phyloP scores from a whole-genome alignment of 1,284 basidiomycete genomes.

The Rhodotorula sp. region DNA sequence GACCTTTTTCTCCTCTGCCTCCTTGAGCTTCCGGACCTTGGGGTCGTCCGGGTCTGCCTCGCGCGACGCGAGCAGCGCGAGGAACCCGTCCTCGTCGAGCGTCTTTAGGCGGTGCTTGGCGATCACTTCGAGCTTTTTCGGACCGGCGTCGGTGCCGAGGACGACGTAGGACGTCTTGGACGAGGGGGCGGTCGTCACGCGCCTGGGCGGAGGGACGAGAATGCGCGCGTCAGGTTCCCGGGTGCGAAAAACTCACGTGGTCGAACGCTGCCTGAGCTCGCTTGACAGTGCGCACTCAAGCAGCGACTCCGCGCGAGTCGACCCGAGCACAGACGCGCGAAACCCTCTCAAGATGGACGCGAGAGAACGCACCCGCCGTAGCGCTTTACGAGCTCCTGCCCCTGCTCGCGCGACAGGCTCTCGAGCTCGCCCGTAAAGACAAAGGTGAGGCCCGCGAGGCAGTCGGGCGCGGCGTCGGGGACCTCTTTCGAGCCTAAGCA shows the following conservation, averaged over 20 bases:
- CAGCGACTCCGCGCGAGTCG: background rate
- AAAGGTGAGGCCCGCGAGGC: slow-evolving; percentile 81
- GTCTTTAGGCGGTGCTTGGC: slow-evolving; percentile 73
- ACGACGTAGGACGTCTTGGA: slow-evolving; percentile 89
- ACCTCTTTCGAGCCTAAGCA: slow-evolving; percentile 74
- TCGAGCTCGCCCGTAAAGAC: slow-evolving; percentile 94
- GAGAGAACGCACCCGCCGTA: slow-evolving; percentile 72
- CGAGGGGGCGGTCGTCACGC: slow-evolving; percentile 83
- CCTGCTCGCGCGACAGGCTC: slow-evolving; percentile 85
- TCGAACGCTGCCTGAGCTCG: no score
- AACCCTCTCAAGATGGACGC: background rate
- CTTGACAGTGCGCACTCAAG: background rate
- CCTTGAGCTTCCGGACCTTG: slow-evolving; percentile 55
- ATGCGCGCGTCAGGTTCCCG: background rate
- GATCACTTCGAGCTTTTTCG: slow-evolving; percentile 80
- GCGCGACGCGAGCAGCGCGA: slow-evolving; percentile 68
- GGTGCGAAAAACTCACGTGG: no score
- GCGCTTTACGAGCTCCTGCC: slow-evolving; percentile 82
- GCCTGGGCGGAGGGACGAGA: slow-evolving; percentile 51
- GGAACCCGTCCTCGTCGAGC: slow-evolving; percentile 83
- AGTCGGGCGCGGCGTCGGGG: slow-evolving; percentile 74
- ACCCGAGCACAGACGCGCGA: background rate
- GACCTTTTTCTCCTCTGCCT: slow-evolving; percentile 76
- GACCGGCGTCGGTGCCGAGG: slow-evolving; percentile 83
- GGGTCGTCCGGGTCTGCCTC: slow-evolving; percentile 31